phyloP scores from a whole-genome alignment of 2,329 filamentous ascomycete genomes.

The Fusarium pseudoanthophilum region DNA sequence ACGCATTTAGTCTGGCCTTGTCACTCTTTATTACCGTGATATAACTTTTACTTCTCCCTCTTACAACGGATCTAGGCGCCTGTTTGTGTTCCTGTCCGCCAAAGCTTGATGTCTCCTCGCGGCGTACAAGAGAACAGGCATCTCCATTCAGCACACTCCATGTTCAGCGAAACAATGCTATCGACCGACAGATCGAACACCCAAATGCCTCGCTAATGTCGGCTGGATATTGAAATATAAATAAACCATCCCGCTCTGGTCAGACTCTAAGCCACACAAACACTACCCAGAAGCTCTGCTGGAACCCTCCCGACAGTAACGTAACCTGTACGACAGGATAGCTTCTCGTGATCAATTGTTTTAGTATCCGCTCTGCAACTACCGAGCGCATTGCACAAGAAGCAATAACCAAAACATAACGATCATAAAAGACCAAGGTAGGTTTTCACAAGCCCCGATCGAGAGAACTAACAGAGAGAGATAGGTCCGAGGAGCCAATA shows the following conservation, averaged over 20 bases:
- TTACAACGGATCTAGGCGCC: background rate
- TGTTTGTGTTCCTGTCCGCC: conserved; percentile 8
- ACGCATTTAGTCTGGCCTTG: conserved; percentile 9
- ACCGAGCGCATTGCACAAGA: conserved; percentile 30
- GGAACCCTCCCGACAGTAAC: conserved; percentile 15
- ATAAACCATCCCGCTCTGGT: background rate
- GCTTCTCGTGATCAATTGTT: conserved; percentile 34
- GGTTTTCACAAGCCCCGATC: conserved; percentile 6
- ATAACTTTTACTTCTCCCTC: background rate
- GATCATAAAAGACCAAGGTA: conserved; percentile 16
- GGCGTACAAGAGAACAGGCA: conserved; percentile 10
- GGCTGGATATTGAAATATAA: conserved; percentile 6
- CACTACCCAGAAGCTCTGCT: conserved; percentile 12
- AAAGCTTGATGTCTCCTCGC: conserved; percentile 1
- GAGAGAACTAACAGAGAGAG: conserved; percentile 27
- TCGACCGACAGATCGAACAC: conserved; percentile 3
- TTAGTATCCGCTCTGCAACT: conserved; percentile 15
- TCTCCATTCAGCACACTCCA: conserved; percentile 9
- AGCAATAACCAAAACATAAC: background rate
- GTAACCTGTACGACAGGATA: conserved; percentile 39
- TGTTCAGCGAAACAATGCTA: conserved; percentile 28
- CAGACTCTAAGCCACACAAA: conserved; percentile 16
- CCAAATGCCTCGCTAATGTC: background rate
- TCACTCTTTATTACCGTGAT: conserved; percentile 7
- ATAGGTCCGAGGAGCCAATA: conserved; percentile 6